These are phyloP conservation scores for Phytophthora constricta DNA, from an alignment of 352 stramenopile genomes.

Conservation along the genomic window DNA sequence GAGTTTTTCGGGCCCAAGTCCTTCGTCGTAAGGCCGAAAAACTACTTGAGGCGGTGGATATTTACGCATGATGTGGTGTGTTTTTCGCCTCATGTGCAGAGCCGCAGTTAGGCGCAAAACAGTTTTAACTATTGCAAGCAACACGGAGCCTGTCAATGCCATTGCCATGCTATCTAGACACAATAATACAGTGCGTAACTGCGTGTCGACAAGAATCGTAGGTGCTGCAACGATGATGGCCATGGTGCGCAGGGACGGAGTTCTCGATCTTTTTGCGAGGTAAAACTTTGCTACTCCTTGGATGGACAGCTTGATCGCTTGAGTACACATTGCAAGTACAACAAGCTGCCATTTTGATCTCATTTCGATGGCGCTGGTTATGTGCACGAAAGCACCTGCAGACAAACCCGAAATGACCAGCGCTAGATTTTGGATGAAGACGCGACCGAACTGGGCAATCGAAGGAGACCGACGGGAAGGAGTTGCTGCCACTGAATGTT, in stretches of 20 bases:
- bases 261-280: constrained; percentile 19
- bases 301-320: constrained; percentile 25
- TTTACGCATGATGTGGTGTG: constrained; percentile 7
- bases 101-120: constrained; percentile 14
- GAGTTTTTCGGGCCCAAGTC: background rate
- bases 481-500: background rate
- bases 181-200: constrained; percentile 34
- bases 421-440: constrained; percentile 32
- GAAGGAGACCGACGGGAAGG: constrained; percentile 13
- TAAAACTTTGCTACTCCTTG: constrained; percentile 33
- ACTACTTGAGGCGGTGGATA: constrained; percentile 12
- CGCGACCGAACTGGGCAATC: constrained; percentile 8
- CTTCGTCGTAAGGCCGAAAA: background rate
- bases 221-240: constrained; percentile 33
- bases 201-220: constrained; percentile 38
- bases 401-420: constrained; percentile 25
- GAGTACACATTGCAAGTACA: constrained; percentile 23
- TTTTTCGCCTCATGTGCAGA: constrained; percentile 10
- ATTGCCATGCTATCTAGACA: constrained; percentile 27
- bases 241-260: constrained; percentile 27
- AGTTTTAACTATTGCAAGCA: constrained; percentile 27
- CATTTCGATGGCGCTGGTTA: constrained; percentile 26
- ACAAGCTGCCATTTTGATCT: constrained; percentile 27
- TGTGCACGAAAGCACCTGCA: constrained; percentile 30
- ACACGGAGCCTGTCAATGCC: constrained; percentile 19